Conservation (phyloP, 2,329 filamentous ascomycete genomes). For the Grosmannia penicillata region DNA sequence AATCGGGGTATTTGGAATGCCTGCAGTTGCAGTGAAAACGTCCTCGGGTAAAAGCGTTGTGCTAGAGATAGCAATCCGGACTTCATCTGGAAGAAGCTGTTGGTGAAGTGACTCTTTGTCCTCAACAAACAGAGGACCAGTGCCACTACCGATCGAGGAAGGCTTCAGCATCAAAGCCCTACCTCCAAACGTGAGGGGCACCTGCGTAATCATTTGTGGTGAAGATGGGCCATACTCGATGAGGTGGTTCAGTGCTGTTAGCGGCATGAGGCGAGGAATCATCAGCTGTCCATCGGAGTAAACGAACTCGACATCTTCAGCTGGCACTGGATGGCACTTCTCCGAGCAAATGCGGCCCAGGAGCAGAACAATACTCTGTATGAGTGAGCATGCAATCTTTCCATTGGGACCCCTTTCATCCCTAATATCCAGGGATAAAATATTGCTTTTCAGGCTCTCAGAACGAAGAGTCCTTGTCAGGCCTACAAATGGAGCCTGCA, state of each 20-base stretch:
- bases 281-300: slow-evolving; percentile 2
- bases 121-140: slow-evolving; percentile 10
- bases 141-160: slow-evolving; percentile 1
- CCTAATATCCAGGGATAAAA: slow-evolving; percentile 28
- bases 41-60: slow-evolving; percentile 22
- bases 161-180: slow-evolving; percentile 10
- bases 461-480: slow-evolving; percentile 33
- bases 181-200: background rate
- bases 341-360: background rate
- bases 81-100: slow-evolving; percentile 16
- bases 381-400: too few species aligned
- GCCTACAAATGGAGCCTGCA: slow-evolving; percentile 25
- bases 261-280: slow-evolving; percentile 28
- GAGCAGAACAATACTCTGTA: background rate
- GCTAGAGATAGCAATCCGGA: slow-evolving; percentile 24
- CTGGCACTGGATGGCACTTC: slow-evolving; percentile 4
- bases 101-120: slow-evolving; percentile 3
- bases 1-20: background rate
- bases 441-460: slow-evolving; percentile 27
- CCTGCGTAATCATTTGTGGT: background rate
- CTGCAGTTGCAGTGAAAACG: slow-evolving; percentile 15
- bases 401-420: too few species aligned
- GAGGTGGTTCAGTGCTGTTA: slow-evolving; percentile 25
- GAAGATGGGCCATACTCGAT: slow-evolving; percentile 20
- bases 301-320: slow-evolving; percentile 21